Evolutionary conservation across 768 basidiomycete genomes (phyloP).

Genomic region (Kwoniella dendrophila): DNA sequence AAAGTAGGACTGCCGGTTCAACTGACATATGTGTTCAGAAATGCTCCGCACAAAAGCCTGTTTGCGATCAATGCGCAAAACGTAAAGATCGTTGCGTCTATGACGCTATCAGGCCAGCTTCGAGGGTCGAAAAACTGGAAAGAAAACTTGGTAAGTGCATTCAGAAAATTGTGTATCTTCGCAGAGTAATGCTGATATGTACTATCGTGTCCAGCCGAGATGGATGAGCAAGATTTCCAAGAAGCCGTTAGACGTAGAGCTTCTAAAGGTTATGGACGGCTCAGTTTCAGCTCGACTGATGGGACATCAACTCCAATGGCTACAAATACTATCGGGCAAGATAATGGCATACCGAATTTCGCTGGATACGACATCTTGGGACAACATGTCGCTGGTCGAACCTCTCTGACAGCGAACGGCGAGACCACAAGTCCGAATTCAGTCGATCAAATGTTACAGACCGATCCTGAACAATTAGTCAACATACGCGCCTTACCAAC

Average conservation of each 20-base stretch:
- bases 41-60: slow-evolving; percentile 42
- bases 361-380: background rate
- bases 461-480: background rate
- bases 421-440: background rate
- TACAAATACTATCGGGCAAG: slow-evolving; percentile 1
- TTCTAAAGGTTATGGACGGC: slow-evolving; percentile 17
- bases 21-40: slow-evolving; percentile 20
- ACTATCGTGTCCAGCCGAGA: slow-evolving; percentile 29
- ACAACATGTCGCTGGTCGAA: background rate
- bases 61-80: slow-evolving; percentile 45
- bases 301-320: background rate
- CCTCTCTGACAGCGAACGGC: background rate
- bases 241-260: slow-evolving; percentile 3
- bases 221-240: slow-evolving; percentile 32
- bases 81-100: slow-evolving; percentile 44
- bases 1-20: background rate
- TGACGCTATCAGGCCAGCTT: slow-evolving; percentile 43
- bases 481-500: background rate
- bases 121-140: slow-evolving; percentile 42
- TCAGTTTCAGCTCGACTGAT: background rate
- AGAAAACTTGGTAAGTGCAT: slow-evolving; percentile 31
- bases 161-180: background rate
- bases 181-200: background rate
- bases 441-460: background rate
- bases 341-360: slow-evolving; percentile 12